phyloP scores from a whole-genome alignment of 352 stramenopile species.

The Phytopythium helicoides region DNA sequence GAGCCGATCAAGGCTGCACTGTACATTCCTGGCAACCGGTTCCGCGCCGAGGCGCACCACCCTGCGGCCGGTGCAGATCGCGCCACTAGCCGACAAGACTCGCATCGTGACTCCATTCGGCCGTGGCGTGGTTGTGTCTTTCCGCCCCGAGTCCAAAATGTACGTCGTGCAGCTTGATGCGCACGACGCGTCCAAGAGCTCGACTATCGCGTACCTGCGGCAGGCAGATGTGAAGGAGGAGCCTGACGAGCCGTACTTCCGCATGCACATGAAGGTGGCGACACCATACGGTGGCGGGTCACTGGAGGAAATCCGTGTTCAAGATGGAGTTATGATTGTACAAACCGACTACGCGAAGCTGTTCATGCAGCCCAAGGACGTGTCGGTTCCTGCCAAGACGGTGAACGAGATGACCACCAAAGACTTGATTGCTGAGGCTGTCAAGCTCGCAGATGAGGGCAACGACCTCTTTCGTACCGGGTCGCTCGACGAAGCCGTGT shows the following conservation, averaged over 20 bases:
- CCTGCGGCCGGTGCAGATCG: constrained; percentile 58
- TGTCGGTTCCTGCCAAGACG: constrained; percentile 59
- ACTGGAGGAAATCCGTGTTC: constrained; percentile 63
- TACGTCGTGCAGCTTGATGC: constrained; percentile 81
- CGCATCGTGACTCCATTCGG: constrained; percentile 76
- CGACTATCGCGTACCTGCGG: constrained; percentile 68
- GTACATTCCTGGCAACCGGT: constrained; percentile 77
- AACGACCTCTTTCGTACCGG: constrained; percentile 69
- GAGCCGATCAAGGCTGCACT: constrained; percentile 46
- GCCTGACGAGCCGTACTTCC: constrained; percentile 52
- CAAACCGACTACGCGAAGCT: constrained; percentile 60
- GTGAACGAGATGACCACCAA: constrained; percentile 77
- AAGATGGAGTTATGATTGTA: constrained; percentile 68
- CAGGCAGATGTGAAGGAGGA: constrained; percentile 69
- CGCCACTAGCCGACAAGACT: constrained; percentile 70
- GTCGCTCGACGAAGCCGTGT: constrained; percentile 63
- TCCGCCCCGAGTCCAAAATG: constrained; percentile 70
- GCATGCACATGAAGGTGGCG: constrained; percentile 76
- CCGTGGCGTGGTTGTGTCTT: constrained; percentile 65
- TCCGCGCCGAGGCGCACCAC: constrained; percentile 58
- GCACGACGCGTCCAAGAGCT: constrained; percentile 49
- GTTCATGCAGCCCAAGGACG: constrained; percentile 82
- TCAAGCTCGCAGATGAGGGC: constrained; percentile 60
- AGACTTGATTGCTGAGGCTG: constrained; percentile 65
- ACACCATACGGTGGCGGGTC: constrained; percentile 71